phyloP scores from a whole-genome alignment of 192 early-diverging fungal species.

The Entomortierella parvispora region DNA sequence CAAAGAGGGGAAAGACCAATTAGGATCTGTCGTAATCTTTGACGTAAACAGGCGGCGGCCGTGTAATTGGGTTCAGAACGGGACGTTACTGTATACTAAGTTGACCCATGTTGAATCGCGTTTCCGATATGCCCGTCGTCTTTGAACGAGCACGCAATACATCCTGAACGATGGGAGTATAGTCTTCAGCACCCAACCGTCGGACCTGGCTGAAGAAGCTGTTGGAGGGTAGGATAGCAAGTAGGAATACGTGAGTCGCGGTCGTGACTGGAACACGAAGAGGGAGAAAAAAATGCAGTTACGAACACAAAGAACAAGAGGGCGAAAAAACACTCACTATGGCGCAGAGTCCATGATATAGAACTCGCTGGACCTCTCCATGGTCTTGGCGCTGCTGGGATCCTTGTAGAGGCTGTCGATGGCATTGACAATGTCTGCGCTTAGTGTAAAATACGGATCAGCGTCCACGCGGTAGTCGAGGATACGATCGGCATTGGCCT shows the following conservation, averaged over 20 bases:
- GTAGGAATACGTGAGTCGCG: not conserved
- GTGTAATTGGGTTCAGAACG: not conserved
- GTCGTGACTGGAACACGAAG: not conserved
- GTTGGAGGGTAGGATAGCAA: not conserved
- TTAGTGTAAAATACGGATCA: conserved; percentile 64
- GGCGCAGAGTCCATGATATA: conserved; percentile 94
- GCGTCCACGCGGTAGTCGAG: conserved; percentile 62
- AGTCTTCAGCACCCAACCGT: conserved; percentile 84
- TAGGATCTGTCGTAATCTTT: not conserved
- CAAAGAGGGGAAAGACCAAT: conserved; percentile 1
- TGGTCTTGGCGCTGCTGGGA: conserved; percentile 66
- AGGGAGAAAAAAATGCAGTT: not conserved
- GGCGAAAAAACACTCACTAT: conserved; percentile 67
- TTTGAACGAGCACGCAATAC: conserved; percentile 96
- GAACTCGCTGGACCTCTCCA: conserved; percentile 83
- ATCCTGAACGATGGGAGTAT: conserved; percentile 93
- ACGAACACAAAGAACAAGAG: not conserved
- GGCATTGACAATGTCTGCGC: conserved; percentile 72
- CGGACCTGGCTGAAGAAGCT: conserved; percentile 93
- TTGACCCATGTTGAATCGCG: conserved; percentile 90
- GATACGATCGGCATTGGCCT: conserved; percentile 43
- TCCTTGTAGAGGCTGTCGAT: conserved; percentile 82
- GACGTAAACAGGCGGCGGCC: not conserved
- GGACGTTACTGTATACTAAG: conserved; percentile 82
- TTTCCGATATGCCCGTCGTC: conserved; percentile 97